These are phyloP conservation scores for Cochliopodium minus DNA, from an alignment of 208 protist species.

Conservation along the genomic window DNA sequence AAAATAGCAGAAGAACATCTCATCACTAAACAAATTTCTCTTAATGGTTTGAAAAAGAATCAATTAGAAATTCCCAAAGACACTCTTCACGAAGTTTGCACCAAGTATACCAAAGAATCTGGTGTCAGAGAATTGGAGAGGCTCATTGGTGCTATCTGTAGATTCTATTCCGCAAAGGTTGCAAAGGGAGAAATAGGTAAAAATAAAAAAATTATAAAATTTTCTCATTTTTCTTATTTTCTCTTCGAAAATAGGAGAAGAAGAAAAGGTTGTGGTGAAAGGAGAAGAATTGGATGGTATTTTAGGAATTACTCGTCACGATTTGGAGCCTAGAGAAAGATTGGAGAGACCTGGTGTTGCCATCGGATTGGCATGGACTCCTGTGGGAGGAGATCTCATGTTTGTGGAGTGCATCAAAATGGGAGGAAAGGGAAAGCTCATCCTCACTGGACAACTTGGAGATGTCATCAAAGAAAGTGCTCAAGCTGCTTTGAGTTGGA, in stretches of 20 bases:
- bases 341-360: constrained; percentile 33
- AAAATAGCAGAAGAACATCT: constrained; percentile 45
- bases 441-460: constrained; percentile 39
- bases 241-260: too few species aligned
- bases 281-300: neutral
- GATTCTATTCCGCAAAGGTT: constrained; percentile 25
- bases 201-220: too few species aligned
- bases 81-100: too few species aligned
- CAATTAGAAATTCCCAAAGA: too few species aligned
- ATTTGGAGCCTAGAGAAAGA: neutral
- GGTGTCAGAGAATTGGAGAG: constrained; percentile 62
- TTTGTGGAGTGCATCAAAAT: constrained; percentile 15
- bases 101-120: constrained; percentile 44
- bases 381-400: constrained; percentile 31
- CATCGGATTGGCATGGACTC: constrained; percentile 53
- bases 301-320: neutral
- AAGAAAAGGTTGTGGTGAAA: neutral
- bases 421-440: constrained; percentile 10
- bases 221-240: too few species aligned
- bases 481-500: constrained; percentile 40
- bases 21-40: constrained; percentile 21
- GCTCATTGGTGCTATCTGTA: constrained; percentile 49
- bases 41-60: constrained; percentile 18
- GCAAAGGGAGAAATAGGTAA: constrained; percentile 22
- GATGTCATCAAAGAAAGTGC: constrained; percentile 60